Evolutionary conservation across 2,329 filamentous ascomycete species (phyloP), one percentile per base, ranked within the genome.

Genomic region (Phialophora tarda): DNA sequence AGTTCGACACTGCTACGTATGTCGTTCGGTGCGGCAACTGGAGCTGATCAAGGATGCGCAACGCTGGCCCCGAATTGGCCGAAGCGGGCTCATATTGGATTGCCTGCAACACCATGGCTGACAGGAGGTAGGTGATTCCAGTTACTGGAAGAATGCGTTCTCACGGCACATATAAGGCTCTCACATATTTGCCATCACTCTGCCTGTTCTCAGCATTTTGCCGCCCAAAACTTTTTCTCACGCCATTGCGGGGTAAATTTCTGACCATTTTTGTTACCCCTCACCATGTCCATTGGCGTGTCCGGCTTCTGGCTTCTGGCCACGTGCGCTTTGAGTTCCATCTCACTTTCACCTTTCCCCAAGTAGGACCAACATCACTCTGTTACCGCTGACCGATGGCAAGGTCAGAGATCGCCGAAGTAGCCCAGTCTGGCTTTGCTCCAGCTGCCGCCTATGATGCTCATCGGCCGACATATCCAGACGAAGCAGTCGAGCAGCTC

Each of bases 401-500:
- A 28, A 24, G 17, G 32, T 56, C 48, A 41, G 54, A 56, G 23
- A 56, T 73, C 48, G 24, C 60, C 21, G 23, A 57, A n/a, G 65
- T 63, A 21, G 81, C 80, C 8, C 69, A 77, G 30, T 74, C 73
- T 12, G 89, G 89, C 63, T 92, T 92, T 76, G 79, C 84, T 69
- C 82, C 91, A 69, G 89, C 88, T 21, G 75, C 81, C 1, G 80
- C 82, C 24, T 92, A 93, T 76, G 89, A 92, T 74, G 77, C 83
- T 47, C 82, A 92, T 75, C 85, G 90, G 14, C 90, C 91, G 1
- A 86, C 86, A 0, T 92, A 92, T 76, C 83, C 86, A 1, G 71
- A 81, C 0, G 81, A 83, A 63, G 85, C 86, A 4, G 84, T 91
- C 14, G 79, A 85, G 23, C 77, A 78, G 41, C 83, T 93, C 21